A percentile compares a stretch with the other conserved stretches of the same genome.
Conservation (phyloP, 2,329 filamentous ascomycete genomes). For the Tolypocladium endophyticum region DNA sequence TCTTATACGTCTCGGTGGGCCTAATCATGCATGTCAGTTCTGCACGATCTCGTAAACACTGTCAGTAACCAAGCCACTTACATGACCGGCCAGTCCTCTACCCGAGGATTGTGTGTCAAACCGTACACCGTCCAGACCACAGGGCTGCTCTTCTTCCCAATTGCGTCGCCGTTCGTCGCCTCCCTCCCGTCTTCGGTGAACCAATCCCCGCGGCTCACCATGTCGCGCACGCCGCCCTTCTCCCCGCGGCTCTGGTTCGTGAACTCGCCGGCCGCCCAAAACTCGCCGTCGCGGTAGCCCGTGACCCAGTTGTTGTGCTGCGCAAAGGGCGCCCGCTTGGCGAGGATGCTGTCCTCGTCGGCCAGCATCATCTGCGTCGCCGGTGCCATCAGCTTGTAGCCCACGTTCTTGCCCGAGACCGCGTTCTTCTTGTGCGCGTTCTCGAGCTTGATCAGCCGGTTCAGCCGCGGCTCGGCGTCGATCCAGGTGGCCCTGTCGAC, state of each 20-base stretch:
- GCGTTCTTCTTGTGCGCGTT: constrained; percentile 33
- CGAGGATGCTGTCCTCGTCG: constrained; percentile 30
- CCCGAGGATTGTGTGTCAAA: constrained; percentile 35
- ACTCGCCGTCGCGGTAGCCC: constrained; percentile 35
- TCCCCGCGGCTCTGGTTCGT: constrained; percentile 37
- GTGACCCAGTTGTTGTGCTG: constrained; percentile 39
- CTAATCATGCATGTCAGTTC: constrained; percentile 12
- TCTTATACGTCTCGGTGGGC: constrained; percentile 36
- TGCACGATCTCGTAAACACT: neutral
- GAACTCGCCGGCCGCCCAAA: constrained; percentile 40
- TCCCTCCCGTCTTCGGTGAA: constrained; percentile 22
- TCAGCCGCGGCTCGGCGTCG: constrained; percentile 42
- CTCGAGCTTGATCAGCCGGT: constrained; percentile 38
- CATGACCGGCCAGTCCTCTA: constrained; percentile 42
- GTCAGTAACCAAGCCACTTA: constrained; percentile 17
- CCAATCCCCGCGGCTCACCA: constrained; percentile 36
- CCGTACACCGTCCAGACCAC: constrained; percentile 39
- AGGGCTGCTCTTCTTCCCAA: constrained; percentile 16
- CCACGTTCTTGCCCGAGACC: constrained; percentile 37
- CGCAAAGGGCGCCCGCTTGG: constrained; percentile 32
- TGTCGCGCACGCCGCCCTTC: constrained; percentile 32
- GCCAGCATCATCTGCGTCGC: constrained; percentile 37
- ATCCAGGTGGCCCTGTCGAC: constrained; percentile 35
- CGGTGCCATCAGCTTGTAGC: constrained; percentile 36
- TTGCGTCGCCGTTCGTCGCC: constrained; percentile 3